Base-by-base conservation (phyloP, 306 rosid species). In the Amphicarpaea edgeworthii region DNA sequence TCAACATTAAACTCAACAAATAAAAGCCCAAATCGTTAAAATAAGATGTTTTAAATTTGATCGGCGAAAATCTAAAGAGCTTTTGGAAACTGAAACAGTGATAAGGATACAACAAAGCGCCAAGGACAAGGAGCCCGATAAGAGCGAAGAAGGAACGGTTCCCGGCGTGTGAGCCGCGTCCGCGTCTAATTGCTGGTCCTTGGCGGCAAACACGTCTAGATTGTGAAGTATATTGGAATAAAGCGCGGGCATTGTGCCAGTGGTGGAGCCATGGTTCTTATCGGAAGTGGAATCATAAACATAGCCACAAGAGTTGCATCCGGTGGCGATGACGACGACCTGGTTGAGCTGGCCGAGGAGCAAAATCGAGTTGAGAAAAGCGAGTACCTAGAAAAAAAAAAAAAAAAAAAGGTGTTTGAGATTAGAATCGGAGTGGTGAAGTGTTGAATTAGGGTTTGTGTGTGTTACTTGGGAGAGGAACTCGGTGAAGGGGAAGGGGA, bases 21-120 rank as follows among this genome's bases (percentile, higher is more conserved):
- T 46, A 51, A 66, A 77, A 68, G 15, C 65, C 74, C 45, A 30
- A 60, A 59, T 41, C 11, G 1, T 38, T 1, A 69, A 63, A 76
- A 55, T 6, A 32, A 28, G 61, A 12, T 17, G 77, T 54, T 38
- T 69, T 62, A 3, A 65, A 41, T 40, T 64, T 23, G 41, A 46
- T 43, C 1, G 8, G n/a, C 7, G 24, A 37, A 12, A 70, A 66
- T 19, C 43, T 9, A 14, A 68, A 81, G 50, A 40, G 38, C 8
- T 51, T 6, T 37, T 20, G 40, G n/a, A 28, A 61, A 45, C n/a
- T 32, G 17, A 15, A 61, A 10, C 19, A 28, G 21, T 8, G 17
- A 73, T 45, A 11, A 83, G 97, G 97, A 94, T 94, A 94, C 98
- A 92, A 75, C 98, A 95, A 40, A 95, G 92, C 23, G 96, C 97